A percentile compares a stretch with the other conserved stretches of the same genome.
phyloP scores from a whole-genome alignment of 1,139 yeast genomes.

The Scheffersomyces lignicola region DNA sequence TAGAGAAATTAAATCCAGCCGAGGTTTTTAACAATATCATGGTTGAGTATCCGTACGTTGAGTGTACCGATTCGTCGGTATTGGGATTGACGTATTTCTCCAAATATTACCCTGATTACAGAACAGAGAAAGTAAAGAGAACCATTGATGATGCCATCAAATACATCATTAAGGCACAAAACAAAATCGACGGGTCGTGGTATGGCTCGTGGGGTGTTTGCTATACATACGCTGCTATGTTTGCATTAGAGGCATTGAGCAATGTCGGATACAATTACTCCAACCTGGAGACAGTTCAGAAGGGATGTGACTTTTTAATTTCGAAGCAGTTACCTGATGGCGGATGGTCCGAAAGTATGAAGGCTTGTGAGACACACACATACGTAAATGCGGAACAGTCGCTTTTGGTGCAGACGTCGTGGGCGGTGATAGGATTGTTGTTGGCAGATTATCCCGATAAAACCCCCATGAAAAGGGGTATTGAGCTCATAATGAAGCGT shows the following conservation, averaged over 20 bases:
- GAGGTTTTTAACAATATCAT: conserved; percentile 97
- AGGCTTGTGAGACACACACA: conserved; percentile 76
- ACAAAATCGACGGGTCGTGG: conserved; percentile 82
- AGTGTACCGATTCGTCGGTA: conserved; percentile 94
- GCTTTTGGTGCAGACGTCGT: conserved; percentile 85
- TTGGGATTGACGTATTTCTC: conserved; percentile 83
- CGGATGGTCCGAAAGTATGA: conserved; percentile 95
- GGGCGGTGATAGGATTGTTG: conserved; percentile 85
- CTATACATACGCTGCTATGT: conserved; percentile 95
- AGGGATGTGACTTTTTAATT: conserved; percentile 84
- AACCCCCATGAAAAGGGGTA: conserved; percentile 61
- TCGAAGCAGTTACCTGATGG: conserved; percentile 82
- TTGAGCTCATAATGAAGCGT: conserved; percentile 60
- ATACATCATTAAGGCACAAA: conserved; percentile 69
- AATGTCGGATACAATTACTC: conserved; percentile 65
- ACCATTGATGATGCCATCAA: conserved; percentile 74
- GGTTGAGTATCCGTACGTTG: conserved; percentile 98
- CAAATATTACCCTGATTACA: conserved; percentile 60
- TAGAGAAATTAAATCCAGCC: conserved; percentile 87
- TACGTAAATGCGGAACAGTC: conserved; percentile 65
- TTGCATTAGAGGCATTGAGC: conserved; percentile 88
- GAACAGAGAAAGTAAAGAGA: conserved; percentile 58
- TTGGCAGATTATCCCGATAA: conserved; percentile 79
- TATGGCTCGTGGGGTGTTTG: conserved; percentile 99
- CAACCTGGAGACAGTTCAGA: conserved; percentile 60